A percentile compares a stretch with the other conserved stretches of the same genome.
phyloP scores from a whole-genome alignment of 306 rosid genomes.

The Cicer pinnatifidum region DNA sequence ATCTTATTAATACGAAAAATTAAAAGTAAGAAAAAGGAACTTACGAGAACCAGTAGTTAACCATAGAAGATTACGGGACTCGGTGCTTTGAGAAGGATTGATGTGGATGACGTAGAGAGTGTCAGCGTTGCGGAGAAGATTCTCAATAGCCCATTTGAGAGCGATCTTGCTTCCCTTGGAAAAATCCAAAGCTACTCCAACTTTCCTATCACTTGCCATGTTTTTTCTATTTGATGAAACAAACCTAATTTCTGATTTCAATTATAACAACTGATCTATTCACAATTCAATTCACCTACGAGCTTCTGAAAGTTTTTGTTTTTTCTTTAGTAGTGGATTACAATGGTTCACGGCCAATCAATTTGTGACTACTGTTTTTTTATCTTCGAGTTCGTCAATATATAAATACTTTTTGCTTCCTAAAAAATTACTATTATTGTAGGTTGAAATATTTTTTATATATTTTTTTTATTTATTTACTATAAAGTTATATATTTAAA shows the following conservation, averaged over 20 bases:
- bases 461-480: no score
- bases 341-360: neutral
- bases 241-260: neutral
- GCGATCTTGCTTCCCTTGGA: constrained; percentile 64
- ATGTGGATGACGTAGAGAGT: constrained; percentile 52
- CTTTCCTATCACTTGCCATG: constrained; percentile 48
- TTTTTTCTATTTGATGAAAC: neutral
- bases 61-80: constrained; percentile 54
- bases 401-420: no score
- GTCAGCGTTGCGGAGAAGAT: constrained; percentile 51
- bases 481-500: no score
- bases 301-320: neutral
- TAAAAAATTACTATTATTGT: no score
- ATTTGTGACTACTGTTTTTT: neutral
- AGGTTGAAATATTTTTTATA: no score
- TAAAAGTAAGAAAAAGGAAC: neutral
- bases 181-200: constrained; percentile 63
- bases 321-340: neutral
- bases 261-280: neutral
- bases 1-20: neutral
- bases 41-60: constrained; percentile 60
- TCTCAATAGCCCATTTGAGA: constrained; percentile 57
- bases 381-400: no score
- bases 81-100: constrained; percentile 36
- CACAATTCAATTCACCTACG: neutral